A percentile compares a stretch with the other conserved stretches of the same genome.
These are phyloP conservation scores for Fusarium transvaalense DNA, from an alignment of 2,329 filamentous ascomycete genomes.

Conservation along the genomic window DNA sequence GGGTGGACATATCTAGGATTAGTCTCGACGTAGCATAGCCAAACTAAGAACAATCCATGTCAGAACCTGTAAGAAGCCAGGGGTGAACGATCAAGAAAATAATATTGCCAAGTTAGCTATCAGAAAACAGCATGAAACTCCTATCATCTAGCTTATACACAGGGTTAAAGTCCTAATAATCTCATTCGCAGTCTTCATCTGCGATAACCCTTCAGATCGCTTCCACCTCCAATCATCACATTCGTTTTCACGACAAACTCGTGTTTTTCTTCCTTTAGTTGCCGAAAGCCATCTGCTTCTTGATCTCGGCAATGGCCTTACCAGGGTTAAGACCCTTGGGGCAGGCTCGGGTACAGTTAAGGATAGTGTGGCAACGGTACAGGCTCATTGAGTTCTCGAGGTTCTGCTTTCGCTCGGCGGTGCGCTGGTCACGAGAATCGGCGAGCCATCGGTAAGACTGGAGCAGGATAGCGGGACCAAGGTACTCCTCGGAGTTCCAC, in stretches of 20 bases:
- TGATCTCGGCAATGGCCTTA: slow-evolving; percentile 95
- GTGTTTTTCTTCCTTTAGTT: slow-evolving; percentile 38
- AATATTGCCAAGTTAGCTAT: slow-evolving; percentile 47
- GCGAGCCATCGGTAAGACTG: slow-evolving; percentile 98
- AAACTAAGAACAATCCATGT: not conserved
- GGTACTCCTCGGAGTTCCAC: slow-evolving; percentile 99
- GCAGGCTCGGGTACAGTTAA: slow-evolving; percentile 98
- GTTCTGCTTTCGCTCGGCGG: slow-evolving; percentile 85
- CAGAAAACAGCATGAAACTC: slow-evolving; percentile 47
- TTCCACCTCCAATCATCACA: slow-evolving; percentile 33
- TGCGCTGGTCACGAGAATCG: slow-evolving; percentile 94
- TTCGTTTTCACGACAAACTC: slow-evolving; percentile 27
- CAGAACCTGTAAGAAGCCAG: not conserved
- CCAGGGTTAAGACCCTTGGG: slow-evolving; percentile 98
- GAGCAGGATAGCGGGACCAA: slow-evolving; percentile 94
- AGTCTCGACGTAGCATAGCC: not conserved
- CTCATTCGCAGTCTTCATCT: slow-evolving; percentile 39
- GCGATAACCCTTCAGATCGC: slow-evolving; percentile 41
- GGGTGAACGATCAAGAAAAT: slow-evolving; percentile 44
- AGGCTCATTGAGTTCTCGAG: slow-evolving; percentile 99
- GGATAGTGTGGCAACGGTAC: slow-evolving; percentile 98
- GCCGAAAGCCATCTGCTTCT: slow-evolving; percentile 88
- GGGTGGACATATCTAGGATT: not conserved
- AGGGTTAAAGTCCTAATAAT: slow-evolving; percentile 48
- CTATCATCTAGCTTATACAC: slow-evolving; percentile 48